phyloP scores from a whole-genome alignment of 2,329 filamentous ascomycete genomes.

The Colletotrichum ledebouriae region DNA sequence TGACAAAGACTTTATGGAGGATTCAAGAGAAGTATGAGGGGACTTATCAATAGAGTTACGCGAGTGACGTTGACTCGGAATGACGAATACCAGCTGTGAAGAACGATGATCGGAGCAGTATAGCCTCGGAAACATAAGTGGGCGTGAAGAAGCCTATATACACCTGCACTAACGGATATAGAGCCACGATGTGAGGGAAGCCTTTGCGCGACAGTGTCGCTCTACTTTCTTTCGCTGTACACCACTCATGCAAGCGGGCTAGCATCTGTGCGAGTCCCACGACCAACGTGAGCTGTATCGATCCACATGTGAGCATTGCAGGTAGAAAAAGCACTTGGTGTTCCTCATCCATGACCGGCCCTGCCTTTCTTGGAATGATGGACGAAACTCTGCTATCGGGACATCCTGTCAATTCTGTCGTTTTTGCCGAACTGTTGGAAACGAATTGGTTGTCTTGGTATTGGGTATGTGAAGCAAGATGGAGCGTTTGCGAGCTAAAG shows the following conservation, averaged over 20 bases:
- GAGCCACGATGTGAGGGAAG: too few species aligned
- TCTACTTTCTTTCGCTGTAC: neutral
- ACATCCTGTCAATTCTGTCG: neutral
- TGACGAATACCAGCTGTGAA: neutral
- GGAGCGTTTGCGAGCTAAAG: too few species aligned
- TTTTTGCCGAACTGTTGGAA: neutral
- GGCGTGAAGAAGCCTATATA: neutral
- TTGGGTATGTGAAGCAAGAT: neutral
- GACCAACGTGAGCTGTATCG: neutral
- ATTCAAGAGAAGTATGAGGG: neutral
- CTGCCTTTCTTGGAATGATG: neutral
- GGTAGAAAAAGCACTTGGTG: neutral
- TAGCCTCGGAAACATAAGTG: neutral
- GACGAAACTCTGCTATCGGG: neutral
- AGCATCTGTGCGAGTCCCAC: neutral
- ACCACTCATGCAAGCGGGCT: neutral
- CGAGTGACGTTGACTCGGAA: too few species aligned
- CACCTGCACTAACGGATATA: neutral
- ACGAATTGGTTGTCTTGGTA: too few species aligned
- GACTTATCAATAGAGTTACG: too few species aligned
- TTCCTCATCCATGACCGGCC: slow-evolving; percentile 1
- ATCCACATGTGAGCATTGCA: neutral
- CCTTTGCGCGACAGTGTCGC: neutral
- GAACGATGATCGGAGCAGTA: neutral
- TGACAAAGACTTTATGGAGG: neutral